These are phyloP conservation scores for Pseudocercospora crystallina DNA, from an alignment of 2,329 filamentous ascomycete genomes.

Conservation along the genomic window DNA sequence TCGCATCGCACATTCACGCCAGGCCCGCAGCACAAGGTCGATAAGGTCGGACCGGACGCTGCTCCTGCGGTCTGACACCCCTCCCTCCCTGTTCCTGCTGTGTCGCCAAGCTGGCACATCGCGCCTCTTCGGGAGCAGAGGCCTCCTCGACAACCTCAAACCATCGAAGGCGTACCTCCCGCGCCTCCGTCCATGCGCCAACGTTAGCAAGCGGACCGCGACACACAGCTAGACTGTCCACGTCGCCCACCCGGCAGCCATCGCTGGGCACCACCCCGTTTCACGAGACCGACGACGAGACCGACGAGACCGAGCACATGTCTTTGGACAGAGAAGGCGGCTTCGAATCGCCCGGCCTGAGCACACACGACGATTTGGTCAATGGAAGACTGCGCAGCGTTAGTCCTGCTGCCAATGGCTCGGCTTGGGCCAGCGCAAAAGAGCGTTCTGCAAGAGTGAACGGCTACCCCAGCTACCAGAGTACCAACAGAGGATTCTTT, in stretches of 20 bases:
- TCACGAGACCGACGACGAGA: constrained; percentile 24
- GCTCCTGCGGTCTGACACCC: too few species aligned
- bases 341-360: constrained; percentile 79
- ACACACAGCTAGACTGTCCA: constrained; percentile 6
- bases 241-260: constrained; percentile 13
- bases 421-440: constrained; percentile 79
- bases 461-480: constrained; percentile 72
- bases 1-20: too few species aligned
- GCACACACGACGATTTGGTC: constrained; percentile 54
- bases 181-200: constrained; percentile 14
- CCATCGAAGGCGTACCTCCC: constrained; percentile 23
- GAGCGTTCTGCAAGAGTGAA: constrained; percentile 71
- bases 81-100: too few species aligned
- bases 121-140: constrained; percentile 21
- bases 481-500: constrained; percentile 83
- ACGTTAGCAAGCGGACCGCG: constrained; percentile 4
- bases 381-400: constrained; percentile 66
- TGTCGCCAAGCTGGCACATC: too few species aligned
- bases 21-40: too few species aligned
- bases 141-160: constrained; percentile 15
- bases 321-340: constrained; percentile 82
- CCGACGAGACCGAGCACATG: constrained; percentile 53
- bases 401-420: constrained; percentile 47
- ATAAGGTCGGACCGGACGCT: too few species aligned
- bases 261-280: constrained; percentile 23